Evolutionary conservation across 2,329 filamentous ascomycete species (phyloP), one percentile per base, ranked within the genome.

Genomic region (Cladophialophora exuberans): DNA sequence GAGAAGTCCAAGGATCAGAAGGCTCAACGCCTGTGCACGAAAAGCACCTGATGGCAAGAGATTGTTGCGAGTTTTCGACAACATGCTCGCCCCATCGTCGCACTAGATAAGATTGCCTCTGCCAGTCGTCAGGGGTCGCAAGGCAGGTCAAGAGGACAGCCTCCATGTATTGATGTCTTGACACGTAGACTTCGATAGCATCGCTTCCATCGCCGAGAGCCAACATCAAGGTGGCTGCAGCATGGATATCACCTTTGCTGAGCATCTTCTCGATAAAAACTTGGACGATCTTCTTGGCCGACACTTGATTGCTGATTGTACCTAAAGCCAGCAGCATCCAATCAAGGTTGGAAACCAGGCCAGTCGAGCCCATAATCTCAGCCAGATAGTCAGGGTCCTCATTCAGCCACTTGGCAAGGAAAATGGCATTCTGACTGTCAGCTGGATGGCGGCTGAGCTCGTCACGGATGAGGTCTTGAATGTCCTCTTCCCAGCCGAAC

Each of bases 281-380:
- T 54, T 93, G 88, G 1, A 90, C 91, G 13, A 97, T 84, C 70
- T 96, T 95, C 69, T 95, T 92, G 65, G 95, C 89, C 1, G 90
- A 90, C 31, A 84, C 79, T 58, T 84, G 79, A 2, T 85, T 83
- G 47, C 89, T 90, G 73, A 97, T 95, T 35, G 90, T 89, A 67
- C 90, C 96, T 47, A 99, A 74, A 9, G 94, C 93, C 30, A 99
- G 77, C 55, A 97, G 76, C 90, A 99, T 97, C 94, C 94, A 99
- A 72, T 97, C 94, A 0, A 90, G 89, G 2, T 89, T 90, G 7
- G 90, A 93, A 82, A 94, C 92, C n/a, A 89, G 87, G 62, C 93
- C 85, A 0, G 90, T 88, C 38, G 84, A 76, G 31, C 85, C 75
- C 76, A 87, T 89, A 30, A 64, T 59, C 2, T 89, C 84, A 9